phyloP scores from a whole-genome alignment of 2,329 filamentous ascomycete genomes.

The Cyclaneusma minus region DNA sequence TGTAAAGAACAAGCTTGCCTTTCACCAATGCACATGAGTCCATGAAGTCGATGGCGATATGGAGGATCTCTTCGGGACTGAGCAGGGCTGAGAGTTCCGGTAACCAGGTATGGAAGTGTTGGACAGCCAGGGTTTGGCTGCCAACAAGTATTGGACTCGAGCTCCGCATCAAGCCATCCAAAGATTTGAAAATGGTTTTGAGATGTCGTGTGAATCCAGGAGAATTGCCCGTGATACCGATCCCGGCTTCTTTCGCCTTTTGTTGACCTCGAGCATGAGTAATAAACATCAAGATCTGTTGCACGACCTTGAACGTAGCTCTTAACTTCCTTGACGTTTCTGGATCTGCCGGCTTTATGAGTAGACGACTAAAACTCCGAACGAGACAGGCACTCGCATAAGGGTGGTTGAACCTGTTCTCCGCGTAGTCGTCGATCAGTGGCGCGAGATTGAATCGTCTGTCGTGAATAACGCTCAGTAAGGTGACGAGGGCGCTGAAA shows the following conservation, averaged over 20 bases:
- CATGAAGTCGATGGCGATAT: constrained; percentile 86
- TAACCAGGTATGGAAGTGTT: constrained; percentile 96
- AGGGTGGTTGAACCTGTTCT: constrained; percentile 80
- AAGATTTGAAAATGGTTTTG: constrained; percentile 72
- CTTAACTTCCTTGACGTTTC: constrained; percentile 73
- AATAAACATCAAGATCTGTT: constrained; percentile 88
- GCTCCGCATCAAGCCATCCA: constrained; percentile 83
- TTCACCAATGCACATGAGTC: constrained; percentile 78
- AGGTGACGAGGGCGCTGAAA: constrained; percentile 77
- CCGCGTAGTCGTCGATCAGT: constrained; percentile 81
- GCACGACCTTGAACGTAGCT: constrained; percentile 87
- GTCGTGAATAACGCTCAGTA: constrained; percentile 88
- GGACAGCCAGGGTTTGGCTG: constrained; percentile 86
- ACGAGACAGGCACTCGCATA: constrained; percentile 82
- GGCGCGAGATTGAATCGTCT: constrained; percentile 83
- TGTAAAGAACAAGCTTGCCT: constrained; percentile 83
- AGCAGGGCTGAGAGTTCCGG: constrained; percentile 71
- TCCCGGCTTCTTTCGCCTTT: constrained; percentile 72
- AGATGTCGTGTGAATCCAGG: constrained; percentile 68
- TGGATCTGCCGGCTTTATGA: constrained; percentile 69
- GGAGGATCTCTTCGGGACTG: constrained; percentile 68
- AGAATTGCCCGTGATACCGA: constrained; percentile 65
- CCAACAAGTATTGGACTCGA: constrained; percentile 74
- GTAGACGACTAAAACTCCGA: constrained; percentile 67
- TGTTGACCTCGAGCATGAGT: constrained; percentile 78